Conservation (phyloP, 345 rosid genomes). For the Lepidium sativum region DNA sequence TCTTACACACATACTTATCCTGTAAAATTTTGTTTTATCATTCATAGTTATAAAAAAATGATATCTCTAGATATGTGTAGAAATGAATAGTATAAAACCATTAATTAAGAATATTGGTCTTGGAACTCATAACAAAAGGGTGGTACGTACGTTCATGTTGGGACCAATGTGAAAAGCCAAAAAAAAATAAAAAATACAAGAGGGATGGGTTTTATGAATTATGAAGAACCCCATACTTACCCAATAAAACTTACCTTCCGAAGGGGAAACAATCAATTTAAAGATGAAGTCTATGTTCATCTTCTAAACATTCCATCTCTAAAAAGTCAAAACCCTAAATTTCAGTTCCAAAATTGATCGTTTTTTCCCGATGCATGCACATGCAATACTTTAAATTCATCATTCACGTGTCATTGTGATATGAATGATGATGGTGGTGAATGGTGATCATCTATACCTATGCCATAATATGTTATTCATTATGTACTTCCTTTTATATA, state of each 20-base stretch:
- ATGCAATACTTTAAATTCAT: constrained; percentile 16
- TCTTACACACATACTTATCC: not conserved
- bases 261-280: constrained; percentile 23
- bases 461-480: not conserved
- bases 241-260: constrained; percentile 7
- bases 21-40: not conserved
- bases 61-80: not conserved
- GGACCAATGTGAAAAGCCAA: constrained; percentile 21
- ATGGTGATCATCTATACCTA: too few relatives aligned
- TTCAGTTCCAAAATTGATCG: constrained; percentile 25
- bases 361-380: constrained; percentile 29
- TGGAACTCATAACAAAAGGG: constrained; percentile 17
- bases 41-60: not conserved
- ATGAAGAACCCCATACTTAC: constrained; percentile 28
- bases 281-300: constrained; percentile 16
- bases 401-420: constrained; percentile 23
- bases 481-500: not conserved
- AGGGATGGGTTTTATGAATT: constrained; percentile 22
- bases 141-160: constrained; percentile 23
- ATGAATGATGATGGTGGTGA: not conserved
- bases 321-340: constrained; percentile 31
- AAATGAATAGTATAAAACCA: not conserved
- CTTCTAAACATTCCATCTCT: constrained; percentile 23
- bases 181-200: constrained; percentile 17
- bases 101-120: constrained; percentile 1